phyloP scores from a whole-genome alignment of 768 basidiomycete genomes.

The Auriculariales sp. region DNA sequence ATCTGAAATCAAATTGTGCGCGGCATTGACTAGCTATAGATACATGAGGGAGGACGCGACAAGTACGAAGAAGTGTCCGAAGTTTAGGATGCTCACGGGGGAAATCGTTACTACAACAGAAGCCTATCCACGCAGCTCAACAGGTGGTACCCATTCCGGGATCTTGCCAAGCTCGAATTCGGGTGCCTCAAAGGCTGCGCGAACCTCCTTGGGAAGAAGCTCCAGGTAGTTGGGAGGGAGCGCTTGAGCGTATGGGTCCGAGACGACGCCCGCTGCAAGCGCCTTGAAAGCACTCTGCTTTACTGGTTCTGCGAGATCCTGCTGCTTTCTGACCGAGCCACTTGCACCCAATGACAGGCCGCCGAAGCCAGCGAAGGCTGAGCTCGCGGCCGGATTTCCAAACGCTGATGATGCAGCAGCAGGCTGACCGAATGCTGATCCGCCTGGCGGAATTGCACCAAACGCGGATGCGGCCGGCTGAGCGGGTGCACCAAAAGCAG shows the following conservation, averaged over 20 bases:
- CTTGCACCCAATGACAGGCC: constrained; percentile 17
- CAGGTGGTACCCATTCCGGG: constrained; percentile 62
- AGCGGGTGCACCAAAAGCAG: constrained; percentile 18
- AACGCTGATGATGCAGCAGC: constrained; percentile 16
- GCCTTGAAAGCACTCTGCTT: not conserved
- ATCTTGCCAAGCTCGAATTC: constrained; percentile 56
- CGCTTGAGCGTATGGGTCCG: constrained; percentile 37
- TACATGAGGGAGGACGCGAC: too few relatives aligned
- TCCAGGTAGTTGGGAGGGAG: constrained; percentile 47
- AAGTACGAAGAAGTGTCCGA: too few relatives aligned
- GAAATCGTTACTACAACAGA: constrained; percentile 1
- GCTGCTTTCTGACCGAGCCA: constrained; percentile 12
- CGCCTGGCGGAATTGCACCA: not conserved
- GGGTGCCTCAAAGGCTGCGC: constrained; percentile 37
- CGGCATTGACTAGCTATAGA: too few relatives aligned
- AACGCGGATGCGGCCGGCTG: constrained; percentile 9
- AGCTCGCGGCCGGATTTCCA: constrained; percentile 12
- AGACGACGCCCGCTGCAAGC: not conserved
- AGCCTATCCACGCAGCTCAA: constrained; percentile 41
- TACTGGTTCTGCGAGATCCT: not conserved
- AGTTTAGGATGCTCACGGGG: too few relatives aligned
- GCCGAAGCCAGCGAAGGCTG: constrained; percentile 10
- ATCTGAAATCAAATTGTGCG: too few relatives aligned
- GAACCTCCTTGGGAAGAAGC: constrained; percentile 32
- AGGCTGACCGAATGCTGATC: constrained; percentile 26